Evolutionary conservation across 176 grass and related monocot species (phyloP), one percentile per base, ranked within the genome.

Genomic region (Aegilops sharonensis): DNA sequence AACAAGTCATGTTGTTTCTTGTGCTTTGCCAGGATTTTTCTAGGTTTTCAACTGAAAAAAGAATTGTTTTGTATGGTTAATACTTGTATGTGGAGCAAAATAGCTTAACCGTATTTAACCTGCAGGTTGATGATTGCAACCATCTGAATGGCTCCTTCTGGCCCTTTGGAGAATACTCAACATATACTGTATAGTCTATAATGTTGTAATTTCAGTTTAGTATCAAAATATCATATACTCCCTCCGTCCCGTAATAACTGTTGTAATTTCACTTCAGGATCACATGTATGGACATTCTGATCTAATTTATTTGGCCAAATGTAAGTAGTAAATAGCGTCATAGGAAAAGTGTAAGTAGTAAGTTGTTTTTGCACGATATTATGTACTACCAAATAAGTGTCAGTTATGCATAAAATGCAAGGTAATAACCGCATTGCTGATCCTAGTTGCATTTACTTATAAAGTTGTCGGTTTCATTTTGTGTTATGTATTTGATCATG

Each of bases 111-210:
- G 11, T 84, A 23, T 42, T 30, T 74, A 86, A 67, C 42, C 9
- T 87, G 87, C 87, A 92, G 91, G 87, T 25, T 78, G 69, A 81
- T 59, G 84, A 57, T 77, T 80, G 62, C 56, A 69, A 77, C 77
- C 39, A 69, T 77, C 36, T 70, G 43, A 71, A 70, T 81, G 76
- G 78, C 20, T 80, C 78, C 64, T 88, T 71, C 32, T 85, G 73
- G 84, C 63, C 78, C 68, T 92, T 84, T 27, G 68, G 69, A 62
- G 54, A 70, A 11, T 84, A 84, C 54, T 83, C 31, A 47, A 75
- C 81, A 37, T 69, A 61, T 67, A 68, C 24, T 18, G 5, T 36
- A 39, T 68, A 67, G 39, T 34, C 23, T 70, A 30, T 72, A 68
- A 4, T 83, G 12, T 75, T 84, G 68, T 68, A 68, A 9, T 75